Conservation (phyloP, 352 stramenopile genomes). For the Pythium aquatile region DNA sequence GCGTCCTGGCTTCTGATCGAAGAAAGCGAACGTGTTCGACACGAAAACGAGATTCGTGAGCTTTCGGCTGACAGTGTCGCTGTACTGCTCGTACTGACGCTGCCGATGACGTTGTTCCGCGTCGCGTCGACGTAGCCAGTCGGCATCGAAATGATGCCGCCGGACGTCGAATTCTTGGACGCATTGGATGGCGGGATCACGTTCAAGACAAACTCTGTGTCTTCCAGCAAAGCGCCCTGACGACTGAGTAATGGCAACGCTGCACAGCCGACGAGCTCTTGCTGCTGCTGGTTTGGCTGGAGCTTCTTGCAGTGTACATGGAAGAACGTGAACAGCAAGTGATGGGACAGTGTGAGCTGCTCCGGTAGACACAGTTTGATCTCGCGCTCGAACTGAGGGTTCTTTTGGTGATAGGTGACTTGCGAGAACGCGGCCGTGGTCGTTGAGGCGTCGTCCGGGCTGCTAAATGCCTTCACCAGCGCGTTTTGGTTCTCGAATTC, state of each 20-base stretch:
- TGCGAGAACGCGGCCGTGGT: conserved; percentile 34
- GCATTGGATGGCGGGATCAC: conserved; percentile 31
- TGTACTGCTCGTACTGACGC: background rate
- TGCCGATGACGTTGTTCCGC: conserved; percentile 23
- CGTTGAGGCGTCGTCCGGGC: conserved; percentile 26
- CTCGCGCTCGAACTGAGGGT: conserved; percentile 71
- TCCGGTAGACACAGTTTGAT: conserved; percentile 70
- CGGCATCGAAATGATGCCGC: conserved; percentile 32
- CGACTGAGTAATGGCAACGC: conserved; percentile 45
- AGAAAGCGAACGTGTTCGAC: conserved; percentile 45
- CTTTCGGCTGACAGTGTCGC: conserved; percentile 15
- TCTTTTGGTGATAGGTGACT: conserved; percentile 83
- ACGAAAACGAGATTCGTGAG: conserved; percentile 41
- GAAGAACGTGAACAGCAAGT: conserved; percentile 75
- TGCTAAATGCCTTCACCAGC: conserved; percentile 43
- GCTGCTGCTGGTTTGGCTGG: conserved; percentile 47
- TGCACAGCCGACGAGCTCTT: conserved; percentile 64
- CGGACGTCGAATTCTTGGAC: conserved; percentile 28
- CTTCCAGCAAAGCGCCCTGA: conserved; percentile 50
- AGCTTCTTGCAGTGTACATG: conserved; percentile 85
- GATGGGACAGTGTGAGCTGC: conserved; percentile 42
- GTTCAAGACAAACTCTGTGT: conserved; percentile 42
- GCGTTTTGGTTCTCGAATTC: conserved; percentile 31
- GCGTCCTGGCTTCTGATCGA: conserved; percentile 62
- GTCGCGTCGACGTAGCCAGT: conserved; percentile 41